Evolutionary conservation across 495 filamentous ascomycete species (phyloP), one percentile per base, ranked within the genome.

Genomic region (Aspergillus funiculosus): DNA sequence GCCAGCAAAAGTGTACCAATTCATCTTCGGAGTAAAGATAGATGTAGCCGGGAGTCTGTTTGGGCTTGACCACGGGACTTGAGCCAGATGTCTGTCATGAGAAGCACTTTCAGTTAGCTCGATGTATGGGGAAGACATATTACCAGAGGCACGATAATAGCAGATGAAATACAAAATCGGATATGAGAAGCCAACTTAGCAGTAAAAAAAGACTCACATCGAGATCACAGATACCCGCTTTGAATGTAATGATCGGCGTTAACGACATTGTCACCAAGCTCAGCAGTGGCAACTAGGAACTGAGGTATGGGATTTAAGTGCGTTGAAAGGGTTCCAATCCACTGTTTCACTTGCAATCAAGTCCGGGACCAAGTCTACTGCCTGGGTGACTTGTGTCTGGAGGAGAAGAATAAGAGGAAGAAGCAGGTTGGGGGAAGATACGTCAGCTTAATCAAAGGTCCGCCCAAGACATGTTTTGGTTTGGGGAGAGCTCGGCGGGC

Each of bases 11-110:
- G 72, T 96, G 90, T 54, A 91, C 74, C 31, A 97, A 76, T 2
- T 95, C 94, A 78, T 95, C 92, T 75, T 95, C 91, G 34, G 75
- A 74, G 68, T 89, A 96, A 43, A 99, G 82, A 63, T 94, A 99
- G 60, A 97, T 80, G 65, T 92, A 92, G 46, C 94, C 94, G 3
- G 85, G 82, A 0, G 77, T 83, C 4, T 78, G 67, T 48, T 79
- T 71, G 2, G 87, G 78, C 49, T 77, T 79, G 51, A 95, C 72
- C 54, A 78, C 83, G 54, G 72, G 76, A 39, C 83, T 80, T 61
- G 73, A 71, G 34, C 70, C 66, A 13, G 74, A 78, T 59, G 64
- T 69, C 83, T 85, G 46, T 14, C 21, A 11, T 1, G 3, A 9
- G 9, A 22, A n/a, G 19, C 22, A 22, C 8, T n/a, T 35, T 50